phyloP scores from a whole-genome alignment of 2,329 filamentous ascomycete genomes.

The Apiospora kogelbergensis region DNA sequence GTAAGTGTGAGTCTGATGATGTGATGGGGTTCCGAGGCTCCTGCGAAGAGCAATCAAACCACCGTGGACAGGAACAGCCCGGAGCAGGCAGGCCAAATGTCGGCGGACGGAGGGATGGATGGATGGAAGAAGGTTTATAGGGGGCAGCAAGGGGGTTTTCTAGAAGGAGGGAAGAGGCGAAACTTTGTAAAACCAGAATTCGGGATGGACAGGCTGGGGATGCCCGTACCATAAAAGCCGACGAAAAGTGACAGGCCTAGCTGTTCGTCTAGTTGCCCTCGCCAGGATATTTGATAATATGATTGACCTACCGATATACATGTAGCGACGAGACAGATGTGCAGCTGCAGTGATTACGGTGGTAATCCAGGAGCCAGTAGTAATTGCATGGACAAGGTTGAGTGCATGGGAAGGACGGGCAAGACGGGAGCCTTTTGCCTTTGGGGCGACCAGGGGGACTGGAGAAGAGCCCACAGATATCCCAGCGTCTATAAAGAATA shows the following conservation, averaged over 20 bases:
- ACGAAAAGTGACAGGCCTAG: background rate
- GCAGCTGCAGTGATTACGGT: slow-evolving; percentile 6
- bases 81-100: background rate
- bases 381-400: slow-evolving; percentile 1
- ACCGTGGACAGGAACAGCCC: background rate
- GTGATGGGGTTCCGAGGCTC: background rate
- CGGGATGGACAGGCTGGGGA: background rate
- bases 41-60: background rate
- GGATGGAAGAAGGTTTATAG: background rate
- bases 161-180: background rate
- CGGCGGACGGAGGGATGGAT: background rate
- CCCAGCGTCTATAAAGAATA: background rate
- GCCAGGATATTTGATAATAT: background rate
- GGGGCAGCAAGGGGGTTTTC: background rate
- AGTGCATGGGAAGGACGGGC: slow-evolving; percentile 2
- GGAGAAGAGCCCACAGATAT: background rate
- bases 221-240: background rate
- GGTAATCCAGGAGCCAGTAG: background rate
- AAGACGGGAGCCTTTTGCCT: slow-evolving; percentile 5
- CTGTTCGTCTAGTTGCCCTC: background rate
- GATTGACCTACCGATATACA: background rate
- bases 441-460: background rate
- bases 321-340: background rate
- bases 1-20: background rate
- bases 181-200: background rate